Evolutionary conservation across 2,329 filamentous ascomycete genomes (phyloP), one percentile per base, ranked within the genome.

Genomic region (Aspergillus sp.): DNA sequence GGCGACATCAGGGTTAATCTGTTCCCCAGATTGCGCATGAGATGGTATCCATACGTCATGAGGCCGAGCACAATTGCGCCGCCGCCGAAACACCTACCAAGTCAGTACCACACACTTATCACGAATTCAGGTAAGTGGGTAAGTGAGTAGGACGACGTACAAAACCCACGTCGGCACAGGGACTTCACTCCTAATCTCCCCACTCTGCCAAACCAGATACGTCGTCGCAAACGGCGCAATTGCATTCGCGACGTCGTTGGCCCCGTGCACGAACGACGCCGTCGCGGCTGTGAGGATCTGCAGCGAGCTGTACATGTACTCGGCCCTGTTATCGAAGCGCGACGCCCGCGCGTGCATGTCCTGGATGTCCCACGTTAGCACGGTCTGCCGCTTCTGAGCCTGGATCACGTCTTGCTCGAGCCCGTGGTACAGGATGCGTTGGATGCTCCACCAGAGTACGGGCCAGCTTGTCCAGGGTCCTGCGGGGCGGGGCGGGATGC

Each of bases 291-390:
- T 56, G 68, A 76, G 72, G 62, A 76, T 72, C 61, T 76, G 74
- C 39, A 76, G 74, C 5, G 70, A 71, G 79, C 68, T 56, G 38
- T 56, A 56, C 54, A 56, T 56, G 66, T 81, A 77, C 64, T 81
- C 79, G 13, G 79, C 76, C 4, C 74, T 71, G 57, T 76, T 76
- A 62, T 80, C 78, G 60, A 80, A 81, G 5, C 68, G 68, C 36
- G 72, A 70, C 8, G 78, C 78, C n/a, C 71, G 70, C 34, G 15
- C 68, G 68, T 41, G 77, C 70, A 56, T 56, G 26, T 56, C 54
- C 24, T 56, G 54, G 38, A 74, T 72, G 60, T 80, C 76, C 34
- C 73, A 71, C 6, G 72, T 77, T 1, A 58, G n/a, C 6, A 56
- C 44, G 3, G 54, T 51, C 11, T 44, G 41, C 41, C 48, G 54